Conservation (phyloP, 2,329 filamentous ascomycete genomes). For the Cladosporium austrohemisphaericum region DNA sequence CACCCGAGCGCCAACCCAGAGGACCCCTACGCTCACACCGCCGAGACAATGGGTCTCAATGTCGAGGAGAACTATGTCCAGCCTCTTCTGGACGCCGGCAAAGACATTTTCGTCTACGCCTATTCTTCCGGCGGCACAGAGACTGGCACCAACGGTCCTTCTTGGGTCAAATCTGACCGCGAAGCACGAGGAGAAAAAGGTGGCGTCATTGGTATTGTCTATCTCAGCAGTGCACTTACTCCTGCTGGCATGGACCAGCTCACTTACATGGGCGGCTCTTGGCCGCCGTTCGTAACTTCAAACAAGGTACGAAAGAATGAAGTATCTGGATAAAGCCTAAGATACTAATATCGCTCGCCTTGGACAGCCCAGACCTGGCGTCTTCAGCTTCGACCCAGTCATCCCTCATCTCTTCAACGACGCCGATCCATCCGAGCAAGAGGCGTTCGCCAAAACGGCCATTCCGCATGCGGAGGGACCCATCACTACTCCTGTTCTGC, state of each 20-base stretch:
- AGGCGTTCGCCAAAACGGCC: slow-evolving; percentile 12
- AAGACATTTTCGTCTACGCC: slow-evolving; percentile 26
- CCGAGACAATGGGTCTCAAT: slow-evolving; percentile 7
- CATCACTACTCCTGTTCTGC: slow-evolving; percentile 17
- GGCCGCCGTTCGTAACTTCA: slow-evolving; percentile 9
- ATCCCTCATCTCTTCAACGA: slow-evolving; percentile 18
- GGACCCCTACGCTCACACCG: slow-evolving; percentile 10
- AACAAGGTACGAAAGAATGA: slow-evolving; percentile 1
- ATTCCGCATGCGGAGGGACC: slow-evolving; percentile 13
- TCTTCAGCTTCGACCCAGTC: slow-evolving; percentile 15
- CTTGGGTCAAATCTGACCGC: slow-evolving; percentile 12
- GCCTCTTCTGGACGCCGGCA: slow-evolving; percentile 21
- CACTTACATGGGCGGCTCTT: slow-evolving; percentile 10
- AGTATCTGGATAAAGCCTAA: no score
- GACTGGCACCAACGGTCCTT: slow-evolving; percentile 8
- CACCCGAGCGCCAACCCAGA: slow-evolving; percentile 10
- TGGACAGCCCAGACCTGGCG: slow-evolving; percentile 4
- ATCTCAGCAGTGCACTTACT: slow-evolving; percentile 11
- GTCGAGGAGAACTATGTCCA: slow-evolving; percentile 7
- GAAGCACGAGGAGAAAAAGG: slow-evolving; percentile 14
- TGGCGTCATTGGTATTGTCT: slow-evolving; percentile 15
- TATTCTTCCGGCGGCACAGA: slow-evolving; percentile 21
- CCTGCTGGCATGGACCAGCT: slow-evolving; percentile 16
- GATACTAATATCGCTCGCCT: neutral
- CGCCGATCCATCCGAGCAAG: slow-evolving; percentile 10